phyloP scores from a whole-genome alignment of 257 asterid genomes.

The Echium plantagineum region DNA sequence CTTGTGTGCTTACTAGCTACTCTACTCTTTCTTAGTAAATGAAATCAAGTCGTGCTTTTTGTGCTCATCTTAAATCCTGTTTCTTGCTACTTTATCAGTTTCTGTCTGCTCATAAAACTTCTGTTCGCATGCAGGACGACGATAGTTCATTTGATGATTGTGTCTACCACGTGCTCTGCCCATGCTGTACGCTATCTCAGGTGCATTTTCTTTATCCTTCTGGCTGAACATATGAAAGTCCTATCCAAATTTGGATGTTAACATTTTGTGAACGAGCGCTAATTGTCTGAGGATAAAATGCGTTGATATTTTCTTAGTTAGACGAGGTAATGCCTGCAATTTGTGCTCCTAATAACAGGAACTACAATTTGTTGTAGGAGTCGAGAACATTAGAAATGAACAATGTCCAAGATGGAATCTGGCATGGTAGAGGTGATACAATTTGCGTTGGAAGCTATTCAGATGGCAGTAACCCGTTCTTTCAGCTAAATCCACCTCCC shows the following conservation, averaged over 20 bases:
- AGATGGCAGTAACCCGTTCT: conserved; percentile 22
- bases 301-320: not conserved
- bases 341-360: not conserved
- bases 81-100: not conserved
- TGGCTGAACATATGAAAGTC: not conserved
- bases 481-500: conserved; percentile 31
- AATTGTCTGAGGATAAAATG: too few relatives aligned
- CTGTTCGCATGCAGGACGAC: conserved; percentile 46
- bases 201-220: conserved; percentile 25
- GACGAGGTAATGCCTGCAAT: not conserved
- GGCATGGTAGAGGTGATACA: conserved; percentile 98
- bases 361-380: conserved; percentile 43
- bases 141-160: conserved; percentile 67
- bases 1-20: too few relatives aligned
- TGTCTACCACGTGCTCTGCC: conserved; percentile 72
- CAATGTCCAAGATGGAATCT: conserved; percentile 83
- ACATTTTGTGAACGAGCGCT: too few relatives aligned
- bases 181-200: conserved; percentile 89
- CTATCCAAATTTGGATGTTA: not conserved
- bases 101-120: not conserved
- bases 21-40: too few relatives aligned
- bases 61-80: not conserved
- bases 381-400: conserved; percentile 94
- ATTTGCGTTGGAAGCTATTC: conserved; percentile 64
- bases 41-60: not conserved